A percentile compares a stretch with the other conserved stretches of the same genome.
phyloP scores from a whole-genome alignment of 192 early-diverging fungal species.

The Haplosporangium gracile region DNA sequence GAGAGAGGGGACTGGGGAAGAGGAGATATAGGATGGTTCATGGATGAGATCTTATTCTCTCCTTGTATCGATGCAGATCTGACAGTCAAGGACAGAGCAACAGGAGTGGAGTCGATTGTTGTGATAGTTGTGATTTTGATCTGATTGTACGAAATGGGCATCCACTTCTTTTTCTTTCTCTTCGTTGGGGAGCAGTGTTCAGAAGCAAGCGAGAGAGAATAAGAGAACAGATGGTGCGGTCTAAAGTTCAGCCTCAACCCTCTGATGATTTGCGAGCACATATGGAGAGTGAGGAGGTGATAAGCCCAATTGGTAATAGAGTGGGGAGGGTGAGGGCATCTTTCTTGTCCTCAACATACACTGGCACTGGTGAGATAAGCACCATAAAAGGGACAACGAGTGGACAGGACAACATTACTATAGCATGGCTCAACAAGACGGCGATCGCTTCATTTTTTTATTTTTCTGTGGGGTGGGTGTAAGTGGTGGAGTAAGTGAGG shows the following conservation, averaged over 20 bases:
- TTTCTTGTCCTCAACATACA: not conserved
- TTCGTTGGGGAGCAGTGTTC: not conserved
- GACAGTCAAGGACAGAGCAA: not conserved
- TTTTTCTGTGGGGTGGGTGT: constrained; percentile 21
- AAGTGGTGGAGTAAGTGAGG: not conserved
- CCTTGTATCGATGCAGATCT: not conserved
- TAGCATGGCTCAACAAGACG: not conserved
- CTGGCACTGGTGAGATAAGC: not conserved
- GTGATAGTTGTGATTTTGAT: not conserved
- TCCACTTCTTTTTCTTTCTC: not conserved
- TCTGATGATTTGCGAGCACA: not conserved
- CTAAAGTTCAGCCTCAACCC: not conserved
- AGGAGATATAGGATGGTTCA: not conserved
- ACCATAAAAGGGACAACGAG: not conserved
- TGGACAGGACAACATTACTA: not conserved
- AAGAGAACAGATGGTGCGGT: not conserved
- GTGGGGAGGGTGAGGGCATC: no score
- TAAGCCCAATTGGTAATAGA: not conserved
- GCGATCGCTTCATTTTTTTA: constrained; percentile 4
- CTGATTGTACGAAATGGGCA: not conserved
- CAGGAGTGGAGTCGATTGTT: not conserved
- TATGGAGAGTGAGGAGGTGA: not conserved
- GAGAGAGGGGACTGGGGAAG: no score
- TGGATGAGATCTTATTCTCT: not conserved
- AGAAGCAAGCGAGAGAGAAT: not conserved